Conservation (phyloP, 139 green algal species). For the Penium margaritaceum region DNA sequence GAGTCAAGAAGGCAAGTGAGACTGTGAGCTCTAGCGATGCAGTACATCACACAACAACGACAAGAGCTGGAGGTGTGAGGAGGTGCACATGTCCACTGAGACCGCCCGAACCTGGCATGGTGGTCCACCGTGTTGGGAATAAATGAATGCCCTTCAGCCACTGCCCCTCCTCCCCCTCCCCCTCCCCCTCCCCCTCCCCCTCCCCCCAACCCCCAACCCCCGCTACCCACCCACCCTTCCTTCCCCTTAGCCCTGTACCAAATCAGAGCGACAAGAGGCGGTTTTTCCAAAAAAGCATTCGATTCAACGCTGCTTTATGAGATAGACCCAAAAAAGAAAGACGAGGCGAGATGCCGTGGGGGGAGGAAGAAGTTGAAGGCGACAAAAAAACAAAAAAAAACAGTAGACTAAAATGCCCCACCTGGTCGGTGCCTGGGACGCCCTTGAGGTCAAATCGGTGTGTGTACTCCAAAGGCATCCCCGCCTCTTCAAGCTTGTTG, state of each 20-base stretch:
- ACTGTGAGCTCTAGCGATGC: too few relatives aligned
- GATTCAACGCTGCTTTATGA: background rate
- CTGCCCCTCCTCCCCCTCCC: too few relatives aligned
- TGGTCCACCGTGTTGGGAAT: too few relatives aligned
- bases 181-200: too few relatives aligned
- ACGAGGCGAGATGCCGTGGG: background rate
- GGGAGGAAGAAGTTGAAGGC: background rate
- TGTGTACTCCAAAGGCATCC: constrained; percentile 6
- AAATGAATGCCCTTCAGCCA: too few relatives aligned
- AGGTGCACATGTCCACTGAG: too few relatives aligned
- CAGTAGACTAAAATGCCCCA: background rate
- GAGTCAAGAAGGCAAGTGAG: too few relatives aligned
- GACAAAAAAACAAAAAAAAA: background rate
- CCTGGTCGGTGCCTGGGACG: constrained; percentile 29
- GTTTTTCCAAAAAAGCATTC: background rate
- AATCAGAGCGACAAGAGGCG: background rate
- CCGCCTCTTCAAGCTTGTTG: background rate
- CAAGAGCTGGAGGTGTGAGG: too few relatives aligned
- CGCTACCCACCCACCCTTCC: too few relatives aligned
- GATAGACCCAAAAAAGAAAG: background rate
- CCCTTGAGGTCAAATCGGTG: constrained; percentile 28
- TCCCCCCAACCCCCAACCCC: too few relatives aligned
- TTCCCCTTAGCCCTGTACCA: background rate
- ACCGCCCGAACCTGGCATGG: too few relatives aligned
- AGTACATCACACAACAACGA: too few relatives aligned